These are phyloP conservation scores for Wickerhamomyces bovis DNA, from an alignment of 805 yeast species.

Conservation along the genomic window DNA sequence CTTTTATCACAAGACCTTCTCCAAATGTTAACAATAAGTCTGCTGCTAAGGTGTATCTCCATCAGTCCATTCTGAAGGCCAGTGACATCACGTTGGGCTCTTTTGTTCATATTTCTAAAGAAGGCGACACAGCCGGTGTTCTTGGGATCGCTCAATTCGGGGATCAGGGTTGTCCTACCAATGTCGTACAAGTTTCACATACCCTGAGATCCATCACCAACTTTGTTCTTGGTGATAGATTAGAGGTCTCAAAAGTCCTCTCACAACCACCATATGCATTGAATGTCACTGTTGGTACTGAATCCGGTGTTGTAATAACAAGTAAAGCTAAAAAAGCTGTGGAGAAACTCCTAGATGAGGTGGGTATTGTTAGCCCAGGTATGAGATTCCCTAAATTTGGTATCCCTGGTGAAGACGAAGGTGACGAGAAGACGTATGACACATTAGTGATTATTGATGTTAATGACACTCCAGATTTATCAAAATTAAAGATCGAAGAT, in stretches of 20 bases:
- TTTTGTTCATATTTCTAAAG: conserved; percentile 39
- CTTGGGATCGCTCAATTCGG: conserved; percentile 37
- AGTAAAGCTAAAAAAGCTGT: conserved; percentile 27
- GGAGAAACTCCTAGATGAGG: conserved; percentile 41
- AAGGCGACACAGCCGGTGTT: conserved; percentile 38
- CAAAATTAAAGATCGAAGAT: conserved; percentile 12
- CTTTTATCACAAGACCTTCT: conserved; percentile 34
- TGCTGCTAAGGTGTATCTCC: conserved; percentile 33
- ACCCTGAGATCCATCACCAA: conserved; percentile 37
- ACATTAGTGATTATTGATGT: conserved; percentile 21
- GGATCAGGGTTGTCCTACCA: conserved; percentile 25
- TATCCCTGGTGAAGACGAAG: conserved; percentile 12
- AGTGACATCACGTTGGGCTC: conserved; percentile 41
- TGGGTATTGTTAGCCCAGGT: conserved; percentile 60
- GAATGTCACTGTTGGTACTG: conserved; percentile 29
- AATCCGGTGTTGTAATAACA: conserved; percentile 16
- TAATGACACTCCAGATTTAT: conserved; percentile 34
- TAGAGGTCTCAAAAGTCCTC: conserved; percentile 39
- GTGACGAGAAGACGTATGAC: conserved; percentile 13
- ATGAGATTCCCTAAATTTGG: conserved; percentile 28
- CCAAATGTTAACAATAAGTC: conserved; percentile 25
- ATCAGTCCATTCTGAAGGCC: conserved; percentile 40
- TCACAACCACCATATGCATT: conserved; percentile 45
- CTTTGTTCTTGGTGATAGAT: conserved; percentile 44
- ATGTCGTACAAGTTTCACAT: conserved; percentile 44